phyloP scores from a whole-genome alignment of 495 filamentous ascomycete species.

The Aspergillus mulundensis region DNA sequence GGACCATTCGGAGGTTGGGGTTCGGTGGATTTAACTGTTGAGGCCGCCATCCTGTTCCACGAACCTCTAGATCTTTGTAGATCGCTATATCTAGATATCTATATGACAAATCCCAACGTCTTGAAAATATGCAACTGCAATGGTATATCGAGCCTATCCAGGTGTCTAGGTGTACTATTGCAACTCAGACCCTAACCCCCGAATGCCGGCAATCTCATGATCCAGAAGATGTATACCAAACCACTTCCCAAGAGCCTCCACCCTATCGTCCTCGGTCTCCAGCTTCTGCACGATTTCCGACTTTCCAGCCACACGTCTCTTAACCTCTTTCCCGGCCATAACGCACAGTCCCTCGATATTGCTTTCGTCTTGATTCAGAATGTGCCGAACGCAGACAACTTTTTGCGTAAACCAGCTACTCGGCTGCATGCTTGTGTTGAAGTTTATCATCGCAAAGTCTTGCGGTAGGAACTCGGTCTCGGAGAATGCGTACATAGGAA shows the following conservation, averaged over 20 bases:
- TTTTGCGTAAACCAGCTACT: conserved; percentile 51
- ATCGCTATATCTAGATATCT: neutral
- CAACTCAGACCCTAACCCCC: conserved; percentile 46
- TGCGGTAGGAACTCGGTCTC: conserved; percentile 56
- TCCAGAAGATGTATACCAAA: conserved; percentile 53
- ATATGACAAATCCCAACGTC: neutral
- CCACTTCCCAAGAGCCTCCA: conserved; percentile 48
- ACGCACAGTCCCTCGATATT: conserved; percentile 53
- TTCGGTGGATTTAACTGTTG: too few species aligned
- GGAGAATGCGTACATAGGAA: conserved; percentile 54
- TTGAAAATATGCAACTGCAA: neutral
- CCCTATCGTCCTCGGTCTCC: conserved; percentile 49
- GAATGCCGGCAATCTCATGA: conserved; percentile 48
- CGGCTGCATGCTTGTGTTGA: conserved; percentile 34
- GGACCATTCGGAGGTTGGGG: too few species aligned
- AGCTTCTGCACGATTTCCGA: conserved; percentile 48
- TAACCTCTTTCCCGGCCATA: conserved; percentile 51
- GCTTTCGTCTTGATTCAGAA: conserved; percentile 36
- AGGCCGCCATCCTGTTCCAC: neutral
- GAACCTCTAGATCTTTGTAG: neutral
- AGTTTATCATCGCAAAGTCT: conserved; percentile 62
- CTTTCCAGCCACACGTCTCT: conserved; percentile 50
- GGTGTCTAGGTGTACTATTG: conserved; percentile 14
- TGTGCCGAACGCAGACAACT: conserved; percentile 51
- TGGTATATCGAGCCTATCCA: neutral